Percentiles rank a stretch among this genome's conserved stretches.
These are phyloP conservation scores for Pseudocercospora musae DNA, from an alignment of 2,329 filamentous ascomycete species.

Conservation along the genomic window DNA sequence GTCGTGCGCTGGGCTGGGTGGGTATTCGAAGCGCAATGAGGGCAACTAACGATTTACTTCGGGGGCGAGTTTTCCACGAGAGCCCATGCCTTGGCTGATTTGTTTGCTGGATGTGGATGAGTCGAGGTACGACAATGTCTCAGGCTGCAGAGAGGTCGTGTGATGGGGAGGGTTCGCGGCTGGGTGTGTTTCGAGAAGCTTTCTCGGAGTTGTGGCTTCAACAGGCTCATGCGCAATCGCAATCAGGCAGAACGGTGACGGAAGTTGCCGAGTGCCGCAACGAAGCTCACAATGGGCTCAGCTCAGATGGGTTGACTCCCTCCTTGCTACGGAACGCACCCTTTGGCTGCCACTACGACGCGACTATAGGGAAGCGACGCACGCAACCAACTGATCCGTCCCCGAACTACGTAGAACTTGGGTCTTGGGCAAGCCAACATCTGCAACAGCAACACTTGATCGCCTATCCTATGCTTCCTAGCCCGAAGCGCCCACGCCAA, in stretches of 20 bases:
- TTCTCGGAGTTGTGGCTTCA: not conserved
- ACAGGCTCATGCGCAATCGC: not conserved
- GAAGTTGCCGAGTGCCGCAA: not conserved
- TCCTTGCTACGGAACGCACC: not conserved
- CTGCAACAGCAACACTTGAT: not conserved
- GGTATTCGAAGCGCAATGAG: not conserved
- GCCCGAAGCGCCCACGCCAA: not conserved
- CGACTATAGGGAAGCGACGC: not conserved
- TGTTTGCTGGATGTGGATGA: constrained; percentile 1
- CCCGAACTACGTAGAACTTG: not conserved
- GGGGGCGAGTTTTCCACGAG: constrained; percentile 90
- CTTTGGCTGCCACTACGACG: not conserved
- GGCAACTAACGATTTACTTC: constrained; percentile 79
- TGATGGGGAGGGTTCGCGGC: not conserved
- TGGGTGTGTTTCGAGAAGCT: constrained; percentile 1
- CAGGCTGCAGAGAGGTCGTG: not conserved
- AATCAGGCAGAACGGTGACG: not conserved
- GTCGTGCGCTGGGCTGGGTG: constrained; percentile 2
- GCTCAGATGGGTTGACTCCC: not conserved
- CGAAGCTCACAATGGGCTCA: not conserved
- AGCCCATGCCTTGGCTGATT: constrained; percentile 70
- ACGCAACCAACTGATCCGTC: not conserved
- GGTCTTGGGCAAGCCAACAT: not conserved
- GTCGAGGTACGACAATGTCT: not conserved
- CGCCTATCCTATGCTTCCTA: not conserved